phyloP scores from a whole-genome alignment of 345 rosid genomes.

The Lepidium aucheri region DNA sequence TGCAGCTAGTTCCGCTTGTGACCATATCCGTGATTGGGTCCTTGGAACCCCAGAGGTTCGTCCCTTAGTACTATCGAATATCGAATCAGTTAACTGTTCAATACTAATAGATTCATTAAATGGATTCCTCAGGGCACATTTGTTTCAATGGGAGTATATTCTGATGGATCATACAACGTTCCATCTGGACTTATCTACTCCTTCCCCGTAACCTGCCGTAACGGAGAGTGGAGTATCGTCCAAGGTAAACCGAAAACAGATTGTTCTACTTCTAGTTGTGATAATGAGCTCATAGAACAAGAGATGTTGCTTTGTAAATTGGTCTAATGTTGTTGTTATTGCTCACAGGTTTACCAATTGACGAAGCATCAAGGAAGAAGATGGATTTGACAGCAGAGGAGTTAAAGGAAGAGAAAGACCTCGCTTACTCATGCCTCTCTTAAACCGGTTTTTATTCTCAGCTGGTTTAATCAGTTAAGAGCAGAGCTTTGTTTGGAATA shows the following conservation, averaged over 20 bases:
- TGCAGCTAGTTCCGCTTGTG: constrained; percentile 98
- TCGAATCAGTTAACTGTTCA: background rate
- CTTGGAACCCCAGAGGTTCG: constrained; percentile 92
- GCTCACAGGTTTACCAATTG: constrained; percentile 58
- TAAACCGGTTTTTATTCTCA: constrained; percentile 12
- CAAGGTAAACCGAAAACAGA: constrained; percentile 40
- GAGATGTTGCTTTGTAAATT: background rate
- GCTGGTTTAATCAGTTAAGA: background rate
- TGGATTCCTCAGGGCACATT: constrained; percentile 58
- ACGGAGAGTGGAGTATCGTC: constrained; percentile 88
- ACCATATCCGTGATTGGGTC: constrained; percentile 98
- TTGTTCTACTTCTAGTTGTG: background rate
- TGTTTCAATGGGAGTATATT: constrained; percentile 99
- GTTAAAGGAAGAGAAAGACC: constrained; percentile 83
- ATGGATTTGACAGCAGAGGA: constrained; percentile 85
- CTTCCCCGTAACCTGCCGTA: constrained; percentile 81
- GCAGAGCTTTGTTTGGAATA: constrained; percentile 10
- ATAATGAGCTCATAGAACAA: background rate
- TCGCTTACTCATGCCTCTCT: constrained; percentile 93
- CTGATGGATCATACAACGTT: constrained; percentile 93
- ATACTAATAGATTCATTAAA: background rate
- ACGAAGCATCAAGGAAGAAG: constrained; percentile 90
- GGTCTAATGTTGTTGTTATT: background rate
- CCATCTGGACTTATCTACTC: constrained; percentile 96
- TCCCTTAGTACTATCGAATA: background rate